These are phyloP conservation scores for Aspergillus novofumigatus DNA, from an alignment of 2,329 filamentous ascomycete species.

Conservation along the genomic window DNA sequence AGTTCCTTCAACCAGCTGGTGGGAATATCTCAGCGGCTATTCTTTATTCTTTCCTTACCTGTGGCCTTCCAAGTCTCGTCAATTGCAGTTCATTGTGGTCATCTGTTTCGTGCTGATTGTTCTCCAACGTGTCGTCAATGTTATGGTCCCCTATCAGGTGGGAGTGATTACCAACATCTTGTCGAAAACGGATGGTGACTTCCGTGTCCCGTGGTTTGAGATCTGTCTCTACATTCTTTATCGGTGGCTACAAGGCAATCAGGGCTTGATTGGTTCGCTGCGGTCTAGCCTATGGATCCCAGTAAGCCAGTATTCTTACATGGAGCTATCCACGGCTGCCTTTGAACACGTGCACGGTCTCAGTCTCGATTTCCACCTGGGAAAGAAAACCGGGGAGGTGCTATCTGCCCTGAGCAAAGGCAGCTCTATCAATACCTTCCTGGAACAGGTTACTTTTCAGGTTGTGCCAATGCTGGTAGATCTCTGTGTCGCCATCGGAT, in stretches of 20 bases:
- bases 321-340: constrained; percentile 85
- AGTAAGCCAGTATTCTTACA: constrained; percentile 94
- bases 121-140: constrained; percentile 77
- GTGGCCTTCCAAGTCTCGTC: constrained; percentile 79
- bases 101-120: constrained; percentile 78
- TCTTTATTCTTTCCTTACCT: constrained; percentile 93
- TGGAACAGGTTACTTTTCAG: constrained; percentile 94
- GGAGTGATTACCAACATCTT: constrained; percentile 75
- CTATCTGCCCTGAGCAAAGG: constrained; percentile 94
- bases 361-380: constrained; percentile 92
- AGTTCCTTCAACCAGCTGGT: constrained; percentile 85
- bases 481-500: constrained; percentile 76
- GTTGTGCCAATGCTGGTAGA: constrained; percentile 94
- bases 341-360: constrained; percentile 97
- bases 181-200: constrained; percentile 51
- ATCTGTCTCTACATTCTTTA: constrained; percentile 74
- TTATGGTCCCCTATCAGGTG: constrained; percentile 78
- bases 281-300: constrained; percentile 91
- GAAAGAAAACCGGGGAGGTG: constrained; percentile 94
- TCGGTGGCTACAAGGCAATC: constrained; percentile 80
- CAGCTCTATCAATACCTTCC: constrained; percentile 89
- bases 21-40: constrained; percentile 91
- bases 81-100: constrained; percentile 73
- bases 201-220: constrained; percentile 64
- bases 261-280: constrained; percentile 77